phyloP scores from a whole-genome alignment of 192 early-diverging fungal genomes.

The Rhizophagus clarus region DNA sequence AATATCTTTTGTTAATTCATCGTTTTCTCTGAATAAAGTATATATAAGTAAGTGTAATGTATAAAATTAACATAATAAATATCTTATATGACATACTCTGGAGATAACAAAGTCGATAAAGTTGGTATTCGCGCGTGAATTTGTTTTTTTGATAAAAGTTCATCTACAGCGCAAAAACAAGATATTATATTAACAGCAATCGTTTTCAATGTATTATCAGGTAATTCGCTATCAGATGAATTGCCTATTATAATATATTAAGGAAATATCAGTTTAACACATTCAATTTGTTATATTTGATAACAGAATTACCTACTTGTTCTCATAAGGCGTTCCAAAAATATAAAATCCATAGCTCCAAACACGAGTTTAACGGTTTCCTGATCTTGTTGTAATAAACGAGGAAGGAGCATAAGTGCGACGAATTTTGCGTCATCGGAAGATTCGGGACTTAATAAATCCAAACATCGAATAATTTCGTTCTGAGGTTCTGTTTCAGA shows the following conservation, averaged over 20 bases:
- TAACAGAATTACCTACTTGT: constrained; percentile 39
- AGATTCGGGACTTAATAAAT: constrained; percentile 38
- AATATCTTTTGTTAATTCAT: constrained; percentile 40
- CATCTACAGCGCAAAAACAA: constrained; percentile 39
- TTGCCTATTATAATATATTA: constrained; percentile 13
- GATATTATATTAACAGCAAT: constrained; percentile 47
- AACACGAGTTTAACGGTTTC: constrained; percentile 41
- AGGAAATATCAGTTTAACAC: neutral
- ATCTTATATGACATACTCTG: constrained; percentile 32
- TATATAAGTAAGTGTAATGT: neutral
- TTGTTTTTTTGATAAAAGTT: constrained; percentile 26
- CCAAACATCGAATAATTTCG: constrained; percentile 39
- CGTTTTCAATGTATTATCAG: constrained; percentile 40
- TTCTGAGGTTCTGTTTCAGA: neutral
- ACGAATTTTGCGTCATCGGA: constrained; percentile 57
- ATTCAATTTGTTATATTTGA: neutral
- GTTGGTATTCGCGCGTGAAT: constrained; percentile 42
- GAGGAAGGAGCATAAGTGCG: constrained; percentile 48
- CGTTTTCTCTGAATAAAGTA: constrained; percentile 33
- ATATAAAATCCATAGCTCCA: constrained; percentile 53
- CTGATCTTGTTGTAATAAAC: constrained; percentile 45
- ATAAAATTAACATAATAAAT: neutral
- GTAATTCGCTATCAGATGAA: constrained; percentile 32
- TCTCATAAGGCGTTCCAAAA: constrained; percentile 51
- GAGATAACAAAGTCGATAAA: constrained; percentile 35